These are phyloP conservation scores for Batkoa obscura DNA, from an alignment of 371 early-diverging fungal species.

Conservation along the genomic window DNA sequence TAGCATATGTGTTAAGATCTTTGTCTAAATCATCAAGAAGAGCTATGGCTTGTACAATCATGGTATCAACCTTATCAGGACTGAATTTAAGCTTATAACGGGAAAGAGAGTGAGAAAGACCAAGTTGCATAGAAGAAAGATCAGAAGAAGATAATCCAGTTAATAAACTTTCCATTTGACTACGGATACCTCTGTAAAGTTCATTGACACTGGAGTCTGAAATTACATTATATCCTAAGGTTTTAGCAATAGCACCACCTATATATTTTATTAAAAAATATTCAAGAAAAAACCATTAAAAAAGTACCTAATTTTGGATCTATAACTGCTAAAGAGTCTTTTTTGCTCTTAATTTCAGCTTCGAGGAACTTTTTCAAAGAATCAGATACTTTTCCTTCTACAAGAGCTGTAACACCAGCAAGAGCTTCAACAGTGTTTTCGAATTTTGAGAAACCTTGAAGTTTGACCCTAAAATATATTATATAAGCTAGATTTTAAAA, in stretches of 20 bases:
- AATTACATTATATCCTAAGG: slow-evolving; percentile 74
- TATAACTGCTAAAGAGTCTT: slow-evolving; percentile 76
- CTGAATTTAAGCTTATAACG: slow-evolving; percentile 84
- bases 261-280: neutral
- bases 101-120: slow-evolving; percentile 62
- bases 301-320: slow-evolving; percentile 81
- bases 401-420: slow-evolving; percentile 81
- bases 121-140: slow-evolving; percentile 67
- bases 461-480: slow-evolving; percentile 44
- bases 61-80: slow-evolving; percentile 86
- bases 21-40: slow-evolving; percentile 88
- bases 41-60: slow-evolving; percentile 90
- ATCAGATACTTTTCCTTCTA: slow-evolving; percentile 84
- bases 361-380: slow-evolving; percentile 78
- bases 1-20: slow-evolving; percentile 90
- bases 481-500: neutral
- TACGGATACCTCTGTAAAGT: slow-evolving; percentile 86
- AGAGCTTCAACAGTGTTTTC: slow-evolving; percentile 93
- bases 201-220: slow-evolving; percentile 72
- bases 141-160: slow-evolving; percentile 51
- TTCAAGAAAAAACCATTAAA: neutral
- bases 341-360: slow-evolving; percentile 59
- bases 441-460: slow-evolving; percentile 88
- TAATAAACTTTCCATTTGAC: slow-evolving; percentile 47
- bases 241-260: slow-evolving; percentile 73